Conservation (phyloP, 495 filamentous ascomycete genomes). For the Cercophora newfieldiana region DNA sequence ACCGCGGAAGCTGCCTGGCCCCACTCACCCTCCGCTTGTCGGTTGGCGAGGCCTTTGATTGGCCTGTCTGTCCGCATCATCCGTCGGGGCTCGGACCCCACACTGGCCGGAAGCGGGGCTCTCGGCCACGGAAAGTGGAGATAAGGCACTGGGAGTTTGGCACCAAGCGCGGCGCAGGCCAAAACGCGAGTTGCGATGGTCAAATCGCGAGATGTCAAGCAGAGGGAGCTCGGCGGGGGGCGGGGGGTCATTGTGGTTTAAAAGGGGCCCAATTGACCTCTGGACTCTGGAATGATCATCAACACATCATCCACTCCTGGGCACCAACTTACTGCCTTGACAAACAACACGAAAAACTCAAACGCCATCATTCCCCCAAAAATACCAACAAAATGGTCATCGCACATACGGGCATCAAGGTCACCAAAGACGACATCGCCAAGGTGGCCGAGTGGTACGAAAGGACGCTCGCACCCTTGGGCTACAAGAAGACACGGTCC, state of each 20-base stretch:
- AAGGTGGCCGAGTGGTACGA: slow-evolving; percentile 21
- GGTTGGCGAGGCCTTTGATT: not conserved
- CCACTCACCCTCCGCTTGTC: not conserved
- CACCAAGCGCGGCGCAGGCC: no score
- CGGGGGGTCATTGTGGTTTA: no score
- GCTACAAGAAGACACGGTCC: slow-evolving; percentile 17
- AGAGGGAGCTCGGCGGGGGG: no score
- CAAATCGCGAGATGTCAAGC: no score
- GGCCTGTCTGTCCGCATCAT: not conserved
- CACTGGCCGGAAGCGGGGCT: not conserved
- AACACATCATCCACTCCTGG: no score
- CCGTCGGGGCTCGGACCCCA: not conserved
- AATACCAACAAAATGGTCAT: slow-evolving; percentile 27
- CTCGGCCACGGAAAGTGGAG: not conserved
- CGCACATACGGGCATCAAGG: slow-evolving; percentile 23
- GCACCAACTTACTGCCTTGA: no score
- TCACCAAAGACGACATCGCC: slow-evolving; percentile 12
- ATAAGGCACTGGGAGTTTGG: no score
- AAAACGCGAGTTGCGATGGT: no score
- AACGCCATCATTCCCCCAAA: no score
- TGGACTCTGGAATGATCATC: no score
- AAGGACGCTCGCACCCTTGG: slow-evolving; percentile 22
- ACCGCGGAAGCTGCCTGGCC: not conserved
- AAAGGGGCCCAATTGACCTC: no score
- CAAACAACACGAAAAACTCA: no score